phyloP scores from a whole-genome alignment of 2,329 filamentous ascomycete genomes.

The Dactylellina drechsleri region DNA sequence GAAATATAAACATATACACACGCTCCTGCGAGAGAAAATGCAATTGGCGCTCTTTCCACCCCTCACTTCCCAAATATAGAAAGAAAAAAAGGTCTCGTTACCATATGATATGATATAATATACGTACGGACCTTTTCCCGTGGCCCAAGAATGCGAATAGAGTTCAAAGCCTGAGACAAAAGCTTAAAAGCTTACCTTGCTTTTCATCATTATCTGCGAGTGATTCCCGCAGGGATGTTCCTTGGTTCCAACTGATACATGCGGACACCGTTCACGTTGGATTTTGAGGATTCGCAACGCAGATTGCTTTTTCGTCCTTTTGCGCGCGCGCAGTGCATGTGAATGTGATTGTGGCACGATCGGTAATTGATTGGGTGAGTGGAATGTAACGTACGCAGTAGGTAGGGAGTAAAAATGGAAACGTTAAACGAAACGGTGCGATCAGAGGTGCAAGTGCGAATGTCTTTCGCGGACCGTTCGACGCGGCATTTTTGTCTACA shows the following conservation, averaged over 20 bases:
- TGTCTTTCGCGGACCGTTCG: constrained; percentile 12
- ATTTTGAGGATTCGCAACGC: constrained; percentile 11
- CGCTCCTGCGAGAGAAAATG: background rate
- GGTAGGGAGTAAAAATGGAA: no score
- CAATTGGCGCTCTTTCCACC: background rate
- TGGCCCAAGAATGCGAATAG: background rate
- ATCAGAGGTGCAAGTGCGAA: background rate
- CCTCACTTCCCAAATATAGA: no score
- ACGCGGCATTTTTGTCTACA: constrained; percentile 21
- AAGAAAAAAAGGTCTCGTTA: no score
- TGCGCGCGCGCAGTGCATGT: background rate
- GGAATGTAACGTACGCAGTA: no score
- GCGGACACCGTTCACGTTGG: constrained; percentile 8
- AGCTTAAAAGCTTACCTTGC: background rate
- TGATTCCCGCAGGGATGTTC: constrained; percentile 12
- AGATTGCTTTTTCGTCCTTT: constrained; percentile 3
- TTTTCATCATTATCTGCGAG: no score
- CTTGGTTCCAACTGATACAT: constrained; percentile 11
- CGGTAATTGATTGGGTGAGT: no score
- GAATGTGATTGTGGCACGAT: constrained; percentile 1
- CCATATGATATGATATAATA: no score
- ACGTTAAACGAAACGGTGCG: background rate
- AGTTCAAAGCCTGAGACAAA: background rate
- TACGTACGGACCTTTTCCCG: background rate
- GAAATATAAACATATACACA: background rate